Conservation (phyloP, 2,329 filamentous ascomycete species). For the Stagonosporopsis vannaccii region DNA sequence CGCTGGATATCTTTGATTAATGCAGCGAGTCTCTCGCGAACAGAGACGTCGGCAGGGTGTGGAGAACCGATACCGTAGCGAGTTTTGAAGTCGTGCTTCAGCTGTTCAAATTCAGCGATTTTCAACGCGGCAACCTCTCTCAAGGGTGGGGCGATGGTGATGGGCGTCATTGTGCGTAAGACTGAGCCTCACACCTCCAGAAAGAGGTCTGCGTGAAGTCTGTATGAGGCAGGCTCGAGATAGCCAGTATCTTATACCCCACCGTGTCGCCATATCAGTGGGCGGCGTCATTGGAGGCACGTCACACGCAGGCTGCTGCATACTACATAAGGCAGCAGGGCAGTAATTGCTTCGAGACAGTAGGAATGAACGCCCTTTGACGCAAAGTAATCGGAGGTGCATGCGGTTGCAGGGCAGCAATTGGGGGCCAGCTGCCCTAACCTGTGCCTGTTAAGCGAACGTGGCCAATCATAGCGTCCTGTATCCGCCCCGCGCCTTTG, state of each 20-base stretch:
- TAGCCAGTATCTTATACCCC: not conserved
- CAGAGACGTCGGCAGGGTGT: constrained; percentile 30
- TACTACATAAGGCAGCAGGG: not conserved
- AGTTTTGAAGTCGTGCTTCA: constrained; percentile 58
- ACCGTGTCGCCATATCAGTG: not conserved
- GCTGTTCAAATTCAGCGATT: constrained; percentile 63
- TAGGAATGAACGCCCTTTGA: not conserved
- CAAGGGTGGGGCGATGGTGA: constrained; percentile 29
- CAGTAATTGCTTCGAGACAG: not conserved
- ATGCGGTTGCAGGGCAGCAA: not conserved
- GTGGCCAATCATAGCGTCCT: not conserved
- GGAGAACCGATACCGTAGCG: constrained; percentile 48
- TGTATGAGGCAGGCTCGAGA: not conserved
- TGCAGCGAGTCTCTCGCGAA: constrained; percentile 41
- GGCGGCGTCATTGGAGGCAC: constrained; percentile 1
- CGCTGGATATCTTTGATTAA: constrained; percentile 50
- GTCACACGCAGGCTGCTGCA: constrained; percentile 8
- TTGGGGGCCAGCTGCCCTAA: not conserved
- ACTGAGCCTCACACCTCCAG: not conserved
- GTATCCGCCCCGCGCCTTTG: constrained; percentile 11
- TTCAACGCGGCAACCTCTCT: constrained; percentile 50
- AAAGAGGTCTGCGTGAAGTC: not conserved
- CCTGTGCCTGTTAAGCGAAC: not conserved
- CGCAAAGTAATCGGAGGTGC: constrained; percentile 3
- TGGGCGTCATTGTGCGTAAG: constrained; percentile 1